A percentile compares a stretch with the other conserved stretches of the same genome.
phyloP scores from a whole-genome alignment of 202 grass and related monocot species.

The Zizania palustris region DNA sequence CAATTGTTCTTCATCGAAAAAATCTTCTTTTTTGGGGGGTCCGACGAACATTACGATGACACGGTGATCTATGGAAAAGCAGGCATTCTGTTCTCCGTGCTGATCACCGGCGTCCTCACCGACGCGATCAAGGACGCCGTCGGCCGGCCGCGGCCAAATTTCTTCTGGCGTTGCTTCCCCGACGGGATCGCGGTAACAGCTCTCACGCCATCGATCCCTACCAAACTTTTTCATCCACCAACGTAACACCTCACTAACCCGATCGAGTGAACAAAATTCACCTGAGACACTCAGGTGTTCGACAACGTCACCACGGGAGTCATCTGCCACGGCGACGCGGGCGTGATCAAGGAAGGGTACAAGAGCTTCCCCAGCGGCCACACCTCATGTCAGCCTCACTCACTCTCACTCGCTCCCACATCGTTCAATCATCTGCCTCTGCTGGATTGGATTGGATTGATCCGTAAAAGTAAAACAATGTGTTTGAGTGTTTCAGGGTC shows the following conservation, averaged over 20 bases:
- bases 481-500: slow-evolving; percentile 54
- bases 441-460: background rate
- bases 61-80: background rate
- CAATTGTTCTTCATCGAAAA: background rate
- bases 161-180: slow-evolving; percentile 97
- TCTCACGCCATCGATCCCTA: too few relatives aligned
- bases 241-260: background rate
- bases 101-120: slow-evolving; percentile 84
- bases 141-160: slow-evolving; percentile 69
- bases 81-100: slow-evolving; percentile 82
- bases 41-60: background rate
- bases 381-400: slow-evolving; percentile 62
- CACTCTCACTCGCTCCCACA: background rate
- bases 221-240: background rate
- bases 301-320: slow-evolving; percentile 57
- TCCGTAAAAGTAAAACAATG: too few relatives aligned
- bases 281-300: slow-evolving; percentile 53
- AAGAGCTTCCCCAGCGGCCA: slow-evolving; percentile 96
- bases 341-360: slow-evolving; percentile 79
- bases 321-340: slow-evolving; percentile 69
- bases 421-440: background rate
- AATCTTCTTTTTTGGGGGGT: background rate
- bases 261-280: background rate
- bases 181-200: slow-evolving; percentile 59
- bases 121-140: slow-evolving; percentile 91